Percentiles rank a stretch among this genome's conserved stretches.
phyloP scores from a whole-genome alignment of 1,284 basidiomycete species.

The Fomitopsis palustris region DNA sequence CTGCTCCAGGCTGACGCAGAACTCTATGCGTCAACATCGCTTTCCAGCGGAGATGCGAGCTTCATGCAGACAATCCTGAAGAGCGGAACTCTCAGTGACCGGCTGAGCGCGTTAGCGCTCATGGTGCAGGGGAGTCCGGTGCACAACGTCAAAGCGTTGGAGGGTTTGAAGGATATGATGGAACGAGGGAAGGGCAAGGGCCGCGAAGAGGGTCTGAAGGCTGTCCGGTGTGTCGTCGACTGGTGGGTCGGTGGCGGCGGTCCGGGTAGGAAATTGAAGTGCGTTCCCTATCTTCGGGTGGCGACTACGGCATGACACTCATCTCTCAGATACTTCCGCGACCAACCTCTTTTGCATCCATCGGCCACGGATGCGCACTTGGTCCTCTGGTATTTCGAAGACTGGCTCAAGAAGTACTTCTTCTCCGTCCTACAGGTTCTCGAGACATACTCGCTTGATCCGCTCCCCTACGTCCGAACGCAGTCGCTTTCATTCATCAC shows the following conservation, averaged over 20 bases:
- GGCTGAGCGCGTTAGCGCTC: conserved; percentile 89
- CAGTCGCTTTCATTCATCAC: conserved; percentile 55
- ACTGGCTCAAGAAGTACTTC: conserved; percentile 97
- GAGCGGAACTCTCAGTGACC: conserved; percentile 90
- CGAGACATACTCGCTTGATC: conserved; percentile 87
- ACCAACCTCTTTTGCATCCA: conserved; percentile 78
- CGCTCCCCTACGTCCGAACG: conserved; percentile 84
- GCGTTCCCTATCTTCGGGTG: conserved; percentile 23
- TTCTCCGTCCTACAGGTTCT: conserved; percentile 90
- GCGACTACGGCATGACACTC: neutral
- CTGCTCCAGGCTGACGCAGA: conserved; percentile 51
- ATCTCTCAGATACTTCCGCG: conserved; percentile 79
- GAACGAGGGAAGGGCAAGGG: conserved; percentile 76
- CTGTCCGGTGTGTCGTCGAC: conserved; percentile 88
- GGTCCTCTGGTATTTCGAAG: conserved; percentile 89
- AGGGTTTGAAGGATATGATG: conserved; percentile 74
- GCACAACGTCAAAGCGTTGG: conserved; percentile 84
- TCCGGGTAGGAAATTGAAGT: conserved; percentile 81
- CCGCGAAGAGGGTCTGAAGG: conserved; percentile 88
- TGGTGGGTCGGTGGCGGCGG: conserved; percentile 96
- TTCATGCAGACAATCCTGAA: conserved; percentile 85
- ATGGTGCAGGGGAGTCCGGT: conserved; percentile 89
- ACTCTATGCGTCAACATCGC: conserved; percentile 41
- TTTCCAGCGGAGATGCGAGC: conserved; percentile 57
- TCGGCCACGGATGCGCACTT: conserved; percentile 74